phyloP scores from a whole-genome alignment of 2,329 filamentous ascomycete species.

The Claviceps sp. region DNA sequence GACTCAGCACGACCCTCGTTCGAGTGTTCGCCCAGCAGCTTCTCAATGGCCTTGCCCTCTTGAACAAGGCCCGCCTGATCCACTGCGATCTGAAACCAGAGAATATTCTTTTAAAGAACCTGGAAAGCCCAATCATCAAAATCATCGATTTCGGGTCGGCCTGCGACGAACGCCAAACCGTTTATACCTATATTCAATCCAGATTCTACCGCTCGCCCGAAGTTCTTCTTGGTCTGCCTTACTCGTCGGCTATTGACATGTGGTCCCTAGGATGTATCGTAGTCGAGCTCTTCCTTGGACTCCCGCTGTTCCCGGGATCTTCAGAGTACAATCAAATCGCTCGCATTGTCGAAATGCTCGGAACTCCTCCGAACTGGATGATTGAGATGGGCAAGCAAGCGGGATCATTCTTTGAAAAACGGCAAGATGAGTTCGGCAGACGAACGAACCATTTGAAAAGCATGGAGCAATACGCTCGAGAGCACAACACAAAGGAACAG shows the following conservation, averaged over 20 bases:
- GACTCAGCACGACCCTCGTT: conserved; percentile 89
- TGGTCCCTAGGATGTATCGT: conserved; percentile 98
- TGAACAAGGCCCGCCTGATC: conserved; percentile 94
- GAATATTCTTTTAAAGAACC: conserved; percentile 93
- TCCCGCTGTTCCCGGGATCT: conserved; percentile 90
- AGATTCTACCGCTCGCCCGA: conserved; percentile 96
- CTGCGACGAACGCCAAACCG: conserved; percentile 94
- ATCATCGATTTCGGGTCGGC: conserved; percentile 99
- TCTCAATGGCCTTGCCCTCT: conserved; percentile 75
- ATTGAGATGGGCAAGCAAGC: conserved; percentile 97
- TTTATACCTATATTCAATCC: conserved; percentile 98
- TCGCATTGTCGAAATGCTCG: conserved; percentile 94
- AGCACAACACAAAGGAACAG: conserved; percentile 93
- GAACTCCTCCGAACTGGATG: conserved; percentile 96
- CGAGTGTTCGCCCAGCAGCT: conserved; percentile 96
- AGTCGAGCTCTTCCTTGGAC: conserved; percentile 87
- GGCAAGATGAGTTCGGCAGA: conserved; percentile 79
- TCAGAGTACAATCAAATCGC: conserved; percentile 99
- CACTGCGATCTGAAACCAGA: conserved; percentile 98
- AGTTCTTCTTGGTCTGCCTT: conserved; percentile 86
- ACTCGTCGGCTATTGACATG: conserved; percentile 98
- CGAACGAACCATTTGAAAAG: conserved; percentile 86
- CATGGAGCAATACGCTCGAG: conserved; percentile 94
- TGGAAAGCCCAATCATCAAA: conserved; percentile 98
- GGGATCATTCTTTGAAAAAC: conserved; percentile 92